phyloP scores from a whole-genome alignment of 257 asterid species.

The Prunella vulgaris region DNA sequence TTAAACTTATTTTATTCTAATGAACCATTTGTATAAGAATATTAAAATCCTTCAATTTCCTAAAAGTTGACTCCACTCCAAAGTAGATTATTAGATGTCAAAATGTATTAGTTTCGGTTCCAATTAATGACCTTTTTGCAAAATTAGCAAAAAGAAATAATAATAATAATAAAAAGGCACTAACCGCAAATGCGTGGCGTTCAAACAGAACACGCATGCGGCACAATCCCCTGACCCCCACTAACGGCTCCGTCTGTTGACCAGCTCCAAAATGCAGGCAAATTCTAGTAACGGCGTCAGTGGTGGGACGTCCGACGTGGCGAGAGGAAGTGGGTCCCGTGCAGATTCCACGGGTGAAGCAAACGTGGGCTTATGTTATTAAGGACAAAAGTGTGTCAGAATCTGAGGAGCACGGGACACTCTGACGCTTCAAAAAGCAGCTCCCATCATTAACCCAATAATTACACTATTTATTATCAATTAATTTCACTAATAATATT shows the following conservation, averaged over 20 bases:
- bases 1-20: too few relatives aligned
- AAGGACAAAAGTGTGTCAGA: conserved; percentile 44
- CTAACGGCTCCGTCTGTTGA: conserved; percentile 18
- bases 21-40: too few relatives aligned
- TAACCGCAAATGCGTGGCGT: conserved; percentile 8
- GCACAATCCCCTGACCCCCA: conserved; percentile 20
- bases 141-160: too few relatives aligned
- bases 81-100: too few relatives aligned
- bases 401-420: conserved; percentile 27
- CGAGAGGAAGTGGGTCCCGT: conserved; percentile 8
- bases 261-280: background rate
- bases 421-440: conserved; percentile 32
- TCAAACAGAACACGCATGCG: conserved; percentile 17
- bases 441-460: background rate
- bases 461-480: too few relatives aligned
- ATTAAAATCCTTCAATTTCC: too few relatives aligned
- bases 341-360: conserved; percentile 14
- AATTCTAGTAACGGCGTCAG: conserved; percentile 16
- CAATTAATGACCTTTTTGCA: background rate
- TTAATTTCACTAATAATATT: too few relatives aligned
- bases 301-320: conserved; percentile 25
- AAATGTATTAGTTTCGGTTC: too few relatives aligned
- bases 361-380: background rate
- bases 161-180: too few relatives aligned
- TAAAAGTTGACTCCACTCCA: too few relatives aligned